Conservation (phyloP, 345 rosid genomes). For the Bruguiera gymnorhiza region DNA sequence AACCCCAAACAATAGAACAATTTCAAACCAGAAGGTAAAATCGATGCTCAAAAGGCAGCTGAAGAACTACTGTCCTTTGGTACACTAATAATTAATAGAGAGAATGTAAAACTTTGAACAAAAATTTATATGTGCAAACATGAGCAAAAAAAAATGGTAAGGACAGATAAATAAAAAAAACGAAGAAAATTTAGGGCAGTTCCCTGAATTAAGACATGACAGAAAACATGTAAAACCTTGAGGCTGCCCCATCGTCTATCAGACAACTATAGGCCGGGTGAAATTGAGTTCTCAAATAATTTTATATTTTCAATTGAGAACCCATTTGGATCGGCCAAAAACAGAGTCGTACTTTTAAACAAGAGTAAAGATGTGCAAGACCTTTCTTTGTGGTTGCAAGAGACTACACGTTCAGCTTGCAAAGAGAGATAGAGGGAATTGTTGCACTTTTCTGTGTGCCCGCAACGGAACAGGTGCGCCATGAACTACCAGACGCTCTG, state of each 20-base stretch:
- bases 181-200: conserved; percentile 18
- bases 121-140: no score
- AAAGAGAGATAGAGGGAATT: neutral
- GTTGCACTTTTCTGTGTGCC: conserved; percentile 29
- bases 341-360: neutral
- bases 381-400: conserved; percentile 18
- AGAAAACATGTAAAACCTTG: conserved; percentile 20
- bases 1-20: no score
- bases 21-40: no score
- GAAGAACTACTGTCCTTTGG: no score
- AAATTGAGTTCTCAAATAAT: conserved; percentile 29
- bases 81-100: no score
- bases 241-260: conserved; percentile 14
- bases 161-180: neutral
- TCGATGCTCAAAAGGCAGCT: no score
- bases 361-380: neutral
- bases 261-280: conserved; percentile 38
- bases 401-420: neutral
- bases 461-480: conserved; percentile 41
- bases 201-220: conserved; percentile 20
- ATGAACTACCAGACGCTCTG: conserved; percentile 15
- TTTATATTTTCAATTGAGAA: neutral
- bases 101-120: no score
- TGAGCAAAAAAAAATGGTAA: no score
- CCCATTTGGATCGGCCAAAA: conserved; percentile 46